Percentiles rank a stretch among this genome's conserved stretches.
phyloP scores from a whole-genome alignment of 202 grass and related monocot species.

The Schoenoplectus triqueter region DNA sequence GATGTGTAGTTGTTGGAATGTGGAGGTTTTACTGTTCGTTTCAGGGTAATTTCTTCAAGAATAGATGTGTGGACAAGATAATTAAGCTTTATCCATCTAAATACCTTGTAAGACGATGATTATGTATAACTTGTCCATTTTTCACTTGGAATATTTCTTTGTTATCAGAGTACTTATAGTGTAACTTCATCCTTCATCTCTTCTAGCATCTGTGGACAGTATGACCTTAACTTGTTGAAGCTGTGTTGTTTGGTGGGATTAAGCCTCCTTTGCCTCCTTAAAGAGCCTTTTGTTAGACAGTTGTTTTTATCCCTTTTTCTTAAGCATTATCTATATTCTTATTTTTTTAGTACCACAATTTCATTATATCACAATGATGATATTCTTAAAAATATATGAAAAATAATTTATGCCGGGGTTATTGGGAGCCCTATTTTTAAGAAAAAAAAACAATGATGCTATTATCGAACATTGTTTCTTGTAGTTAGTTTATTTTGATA shows the following conservation, averaged over 20 bases:
- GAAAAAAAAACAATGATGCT: neutral
- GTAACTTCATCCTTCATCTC: neutral
- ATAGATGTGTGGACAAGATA: conserved; percentile 13
- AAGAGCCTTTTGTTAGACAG: no score
- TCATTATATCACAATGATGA: neutral
- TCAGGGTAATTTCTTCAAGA: neutral
- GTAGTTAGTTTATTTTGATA: neutral
- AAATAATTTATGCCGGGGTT: no score
- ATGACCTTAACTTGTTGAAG: conserved; percentile 8
- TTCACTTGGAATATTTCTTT: neutral
- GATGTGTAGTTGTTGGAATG: conserved; percentile 29
- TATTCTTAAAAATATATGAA: no score
- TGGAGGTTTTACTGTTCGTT: conserved; percentile 19
- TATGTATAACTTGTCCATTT: neutral
- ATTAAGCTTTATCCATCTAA: neutral
- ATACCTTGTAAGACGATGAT: neutral
- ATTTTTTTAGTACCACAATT: neutral
- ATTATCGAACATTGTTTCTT: neutral
- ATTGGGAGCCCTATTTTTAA: no score
- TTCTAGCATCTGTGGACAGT: neutral
- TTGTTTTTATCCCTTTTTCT: neutral
- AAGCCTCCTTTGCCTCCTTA: neutral
- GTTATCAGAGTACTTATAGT: no score
- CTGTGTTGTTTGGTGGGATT: neutral
- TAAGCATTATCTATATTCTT: neutral